These are phyloP conservation scores for Gossypium herbaceum DNA, from an alignment of 345 rosid genomes.

Conservation along the genomic window DNA sequence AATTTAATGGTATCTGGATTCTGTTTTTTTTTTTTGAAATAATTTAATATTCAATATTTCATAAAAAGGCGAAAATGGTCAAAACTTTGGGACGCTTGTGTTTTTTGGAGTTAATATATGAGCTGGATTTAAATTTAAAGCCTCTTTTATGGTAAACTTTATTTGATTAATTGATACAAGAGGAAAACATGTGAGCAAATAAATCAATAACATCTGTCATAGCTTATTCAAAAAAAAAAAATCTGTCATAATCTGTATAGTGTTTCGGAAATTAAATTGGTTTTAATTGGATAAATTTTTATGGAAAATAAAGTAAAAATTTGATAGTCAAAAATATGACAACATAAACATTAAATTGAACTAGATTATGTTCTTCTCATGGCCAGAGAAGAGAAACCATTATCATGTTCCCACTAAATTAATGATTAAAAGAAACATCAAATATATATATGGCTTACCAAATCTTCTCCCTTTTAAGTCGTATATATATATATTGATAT, in stretches of 20 bases:
- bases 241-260: too few relatives aligned
- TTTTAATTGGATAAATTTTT: not conserved
- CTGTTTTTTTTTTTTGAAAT: not conserved
- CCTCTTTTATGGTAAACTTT: not conserved
- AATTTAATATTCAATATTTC: not conserved
- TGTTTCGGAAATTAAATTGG: not conserved
- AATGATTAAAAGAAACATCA: not conserved
- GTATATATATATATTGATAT: too few relatives aligned
- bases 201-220: too few relatives aligned
- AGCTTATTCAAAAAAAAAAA: too few relatives aligned
- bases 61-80: too few relatives aligned
- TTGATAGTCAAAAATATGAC: not conserved
- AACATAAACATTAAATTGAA: not conserved
- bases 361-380: not conserved
- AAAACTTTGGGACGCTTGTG: not conserved
- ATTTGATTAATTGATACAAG: too few relatives aligned
- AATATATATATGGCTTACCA: not conserved
- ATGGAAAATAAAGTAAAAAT: not conserved
- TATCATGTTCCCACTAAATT: conserved; percentile 3
- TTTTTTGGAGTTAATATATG: not conserved
- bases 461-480: not conserved
- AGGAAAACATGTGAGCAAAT: not conserved
- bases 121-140: not conserved
- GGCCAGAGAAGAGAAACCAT: not conserved
- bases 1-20: not conserved